Evolutionary conservation across 345 rosid genomes (phyloP), one percentile per base, ranked within the genome.

Genomic region (Syzygium jambos): DNA sequence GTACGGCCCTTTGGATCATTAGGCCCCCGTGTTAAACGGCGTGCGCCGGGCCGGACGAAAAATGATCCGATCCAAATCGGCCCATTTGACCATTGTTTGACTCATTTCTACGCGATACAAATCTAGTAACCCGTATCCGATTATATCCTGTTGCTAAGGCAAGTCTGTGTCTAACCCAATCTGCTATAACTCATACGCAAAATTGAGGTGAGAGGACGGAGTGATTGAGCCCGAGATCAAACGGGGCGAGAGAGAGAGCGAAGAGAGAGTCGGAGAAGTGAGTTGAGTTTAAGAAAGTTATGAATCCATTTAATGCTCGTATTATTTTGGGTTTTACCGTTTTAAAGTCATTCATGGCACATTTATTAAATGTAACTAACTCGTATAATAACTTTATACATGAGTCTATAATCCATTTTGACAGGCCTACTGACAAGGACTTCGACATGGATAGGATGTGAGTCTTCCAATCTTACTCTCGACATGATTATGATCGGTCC

Each of bases 221-320:
- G 1, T 57, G 3, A 25, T 0, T 11, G 11, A 57, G 1, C 6
- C 2, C 0, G 0, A 57, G 1, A 25, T 57, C 0, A 0, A 57
- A 57, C 25, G 7, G 11, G 0, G 0, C 0, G 0, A 57, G 43
- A 57, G 10, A 56, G 0, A 56, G 2, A 22, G 3, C 9, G 0
- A 21, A 55, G 3, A 55, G 11, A 56, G 1, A 23, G 27, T 25
- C 0, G 4, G 25, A 25, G 0, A 25, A 4, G 3, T 25, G 0
- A 3, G 1, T 59, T 27, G 27, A 0, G 12, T 59, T 2, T 59
- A 59, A 59, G 11, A 0, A 11, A 59, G 27, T 59, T 59, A 0
- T 11, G 29, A 59, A 11, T 0, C 12, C 0, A 59, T 27, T 59
- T 1, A 1, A 59, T 0, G 2, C 7, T 0, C 0, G 1, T 27